Evolutionary conservation across 176 grass and related monocot genomes (phyloP).

Genomic region (Poa pratensis): DNA sequence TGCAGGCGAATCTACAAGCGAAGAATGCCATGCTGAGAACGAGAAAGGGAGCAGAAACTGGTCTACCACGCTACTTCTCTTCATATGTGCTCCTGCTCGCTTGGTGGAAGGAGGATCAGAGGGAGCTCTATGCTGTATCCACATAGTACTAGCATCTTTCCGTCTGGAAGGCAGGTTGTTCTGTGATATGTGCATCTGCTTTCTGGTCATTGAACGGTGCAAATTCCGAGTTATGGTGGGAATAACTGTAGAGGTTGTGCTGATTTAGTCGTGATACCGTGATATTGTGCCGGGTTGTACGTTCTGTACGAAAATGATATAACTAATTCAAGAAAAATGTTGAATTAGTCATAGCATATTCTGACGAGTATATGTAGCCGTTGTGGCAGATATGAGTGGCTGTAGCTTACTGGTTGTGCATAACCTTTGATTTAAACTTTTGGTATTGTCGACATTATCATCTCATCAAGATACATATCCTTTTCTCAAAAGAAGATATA

Average conservation of each 20-base stretch:
- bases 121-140: slow-evolving; percentile 43
- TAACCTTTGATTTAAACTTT: no score
- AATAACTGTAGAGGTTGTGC: neutral
- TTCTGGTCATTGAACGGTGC: neutral
- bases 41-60: no score
- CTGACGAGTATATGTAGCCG: neutral
- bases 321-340: neutral
- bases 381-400: neutral
- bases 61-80: no score
- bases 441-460: neutral
- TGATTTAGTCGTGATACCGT: neutral
- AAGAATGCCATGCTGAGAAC: slow-evolving; percentile 36
- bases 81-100: slow-evolving; percentile 44
- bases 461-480: no score
- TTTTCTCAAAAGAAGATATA: neutral
- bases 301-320: neutral
- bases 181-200: slow-evolving; percentile 16
- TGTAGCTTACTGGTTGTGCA: neutral
- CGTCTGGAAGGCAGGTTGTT: neutral
- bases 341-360: slow-evolving; percentile 6
- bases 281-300: neutral
- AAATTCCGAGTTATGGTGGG: neutral
- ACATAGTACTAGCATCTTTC: slow-evolving; percentile 38
- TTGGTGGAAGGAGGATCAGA: slow-evolving; percentile 45
- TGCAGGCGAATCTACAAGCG: slow-evolving; percentile 8